Base-by-base conservation (phyloP, 768 basidiomycete species). In the Collybia sp. region DNA sequence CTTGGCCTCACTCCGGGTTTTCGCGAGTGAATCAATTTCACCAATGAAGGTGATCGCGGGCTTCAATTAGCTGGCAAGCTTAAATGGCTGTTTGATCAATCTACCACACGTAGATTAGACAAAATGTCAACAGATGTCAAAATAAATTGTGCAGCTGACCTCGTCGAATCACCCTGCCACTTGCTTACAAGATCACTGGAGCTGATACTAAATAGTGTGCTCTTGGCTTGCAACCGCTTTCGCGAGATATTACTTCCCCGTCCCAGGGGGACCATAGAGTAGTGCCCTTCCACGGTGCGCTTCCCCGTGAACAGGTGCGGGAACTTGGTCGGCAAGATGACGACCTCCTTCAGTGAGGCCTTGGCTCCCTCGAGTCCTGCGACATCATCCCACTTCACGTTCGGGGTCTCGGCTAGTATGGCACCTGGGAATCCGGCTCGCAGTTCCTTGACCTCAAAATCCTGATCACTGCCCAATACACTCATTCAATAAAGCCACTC, bases 181-280 rank as follows among this genome's bases (percentile, higher is more conserved):
- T 98, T 99, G 65, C 92, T 94, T 45, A 98, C 96, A 45, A 99
- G 73, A 60, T 98, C 96, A 62, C 85, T 85, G 17, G 90, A 93
- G 58, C 88, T 92, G 50, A 99, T 93, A 53, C 87, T 91, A 71
- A 95, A 98, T 75, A 99, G 98, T 8, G 95, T 97, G 65, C 93
- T 93, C 71, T 98, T 97, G 44, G 96, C 93, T 66, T 99, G 96
- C 96, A 17, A 99, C 96, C 0, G 96, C 96, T 65, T 99, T 99
- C 2, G 96, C 96, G 36, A 99, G 78, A 62, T 85, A 98, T 36
- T 85, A 89, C 70, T 99, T 99, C 12, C 96, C 96, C 9, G 96
- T 98, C 2, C 96, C 96, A 0, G 96, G 96, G 12, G 96, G 96
- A 0, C 96, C 96, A 59, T 99, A 99, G 3, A 99, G 72, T 45